Conservation (phyloP, 2,329 filamentous ascomycete genomes). For the Alternaria sp. region DNA sequence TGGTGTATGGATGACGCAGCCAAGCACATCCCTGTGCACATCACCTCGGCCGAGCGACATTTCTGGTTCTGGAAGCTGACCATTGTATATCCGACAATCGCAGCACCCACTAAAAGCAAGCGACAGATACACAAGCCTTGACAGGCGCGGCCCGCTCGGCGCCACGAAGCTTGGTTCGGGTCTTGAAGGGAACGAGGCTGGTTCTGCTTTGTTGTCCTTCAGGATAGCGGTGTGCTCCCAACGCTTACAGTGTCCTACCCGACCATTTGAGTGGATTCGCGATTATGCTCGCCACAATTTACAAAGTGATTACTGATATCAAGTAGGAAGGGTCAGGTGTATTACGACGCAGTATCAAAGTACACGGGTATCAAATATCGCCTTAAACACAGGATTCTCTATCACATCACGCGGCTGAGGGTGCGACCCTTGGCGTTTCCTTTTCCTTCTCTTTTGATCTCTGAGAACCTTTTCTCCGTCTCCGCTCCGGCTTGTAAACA, state of each 20-base stretch:
- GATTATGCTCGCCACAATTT: background rate
- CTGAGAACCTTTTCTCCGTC: conserved; percentile 59
- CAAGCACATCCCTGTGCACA: background rate
- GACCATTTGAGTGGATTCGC: background rate
- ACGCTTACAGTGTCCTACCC: no score
- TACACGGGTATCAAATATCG: conserved; percentile 13
- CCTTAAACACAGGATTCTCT: background rate
- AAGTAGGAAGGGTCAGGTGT: background rate
- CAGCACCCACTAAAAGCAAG: background rate
- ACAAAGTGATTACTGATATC: background rate
- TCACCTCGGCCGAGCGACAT: conserved; percentile 7
- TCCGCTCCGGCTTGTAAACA: conserved; percentile 81
- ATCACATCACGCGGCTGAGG: background rate
- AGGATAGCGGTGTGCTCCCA: background rate
- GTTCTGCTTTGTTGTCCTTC: background rate
- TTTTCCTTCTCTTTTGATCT: conserved; percentile 39
- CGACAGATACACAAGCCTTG: background rate
- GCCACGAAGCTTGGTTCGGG: background rate
- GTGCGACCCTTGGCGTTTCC: conserved; percentile 29
- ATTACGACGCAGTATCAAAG: conserved; percentile 1
- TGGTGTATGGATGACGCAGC: conserved; percentile 5
- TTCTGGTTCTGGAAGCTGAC: background rate
- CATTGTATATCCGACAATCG: background rate
- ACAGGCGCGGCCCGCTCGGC: background rate
- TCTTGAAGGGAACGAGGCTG: background rate